Evolutionary conservation across 2,329 filamentous ascomycete species (phyloP), one percentile per base, ranked within the genome.

Genomic region (Ophiocordyceps camponoti-floridani): DNA sequence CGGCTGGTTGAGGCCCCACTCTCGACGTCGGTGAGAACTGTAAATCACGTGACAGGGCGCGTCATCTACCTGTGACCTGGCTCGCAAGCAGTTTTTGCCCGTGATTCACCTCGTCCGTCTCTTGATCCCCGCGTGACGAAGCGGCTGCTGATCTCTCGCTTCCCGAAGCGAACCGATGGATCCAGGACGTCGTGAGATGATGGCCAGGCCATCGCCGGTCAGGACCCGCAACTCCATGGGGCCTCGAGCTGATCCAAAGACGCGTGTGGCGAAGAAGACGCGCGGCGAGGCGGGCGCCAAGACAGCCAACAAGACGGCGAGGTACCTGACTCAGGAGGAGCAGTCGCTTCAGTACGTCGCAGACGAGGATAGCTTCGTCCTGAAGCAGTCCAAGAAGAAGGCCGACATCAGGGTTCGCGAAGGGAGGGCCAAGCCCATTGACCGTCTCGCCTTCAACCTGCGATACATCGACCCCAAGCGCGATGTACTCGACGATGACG

Each of bases 351-450:
- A 82, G 56, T 98, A 91, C 71, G 84, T 96, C 18, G 84, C 89
- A 44, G 84, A 94, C 54, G 91, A 98, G 62, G 91, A 98, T 66
- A 80, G 82, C 51, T 98, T 98, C 57, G 91, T 96, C 46, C 68
- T 98, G 56, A 88, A 87, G 62, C 91, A 98, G 64, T 83, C 89
- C 42, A 98, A 96, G 71, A 96, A 93, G 69, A 96, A 95, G 68
- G 89, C 91, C 40, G 84, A 88, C 51, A 93, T 98, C 53, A 82
- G 91, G 38, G 87, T 96, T 41, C 84, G 87, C 53, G 88, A 93
- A 61, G 83, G 84, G 11, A 78, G 93, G 52, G 88, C 89, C 46
- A 88, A 86, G 57, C 84, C 89, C 10, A 89, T 96, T 55, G 91
- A 98, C 65, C 88, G 84, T 70, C 74, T 98, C 41, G 86, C 88